Conservation (phyloP, 192 early-diverging fungal genomes). For the Coemansia sp. region DNA sequence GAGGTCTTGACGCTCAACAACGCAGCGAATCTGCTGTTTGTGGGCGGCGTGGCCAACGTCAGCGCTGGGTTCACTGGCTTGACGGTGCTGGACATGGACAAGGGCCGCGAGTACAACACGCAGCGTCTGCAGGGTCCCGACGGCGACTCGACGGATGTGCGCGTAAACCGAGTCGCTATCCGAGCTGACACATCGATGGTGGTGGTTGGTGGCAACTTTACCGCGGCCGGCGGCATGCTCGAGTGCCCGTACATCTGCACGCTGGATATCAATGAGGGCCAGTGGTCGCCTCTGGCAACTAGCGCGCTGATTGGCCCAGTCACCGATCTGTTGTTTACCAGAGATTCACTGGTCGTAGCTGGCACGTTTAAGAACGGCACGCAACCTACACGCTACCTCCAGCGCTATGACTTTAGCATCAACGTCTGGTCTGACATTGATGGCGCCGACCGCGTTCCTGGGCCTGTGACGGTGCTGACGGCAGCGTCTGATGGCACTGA, state of each 20-base stretch:
- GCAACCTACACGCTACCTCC: constrained; percentile 39
- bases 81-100: constrained; percentile 54
- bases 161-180: constrained; percentile 47
- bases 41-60: constrained; percentile 56
- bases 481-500: constrained; percentile 16
- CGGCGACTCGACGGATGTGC: constrained; percentile 16
- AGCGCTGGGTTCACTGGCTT: constrained; percentile 51
- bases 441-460: constrained; percentile 48
- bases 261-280: constrained; percentile 48
- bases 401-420: constrained; percentile 54
- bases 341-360: constrained; percentile 51
- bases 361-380: constrained; percentile 60
- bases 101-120: constrained; percentile 11
- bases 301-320: constrained; percentile 41
- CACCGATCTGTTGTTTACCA: constrained; percentile 44
- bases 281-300: constrained; percentile 51
- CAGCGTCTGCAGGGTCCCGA: constrained; percentile 29
- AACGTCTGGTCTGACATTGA: constrained; percentile 52
- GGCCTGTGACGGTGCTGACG: constrained; percentile 52
- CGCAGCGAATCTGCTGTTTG: constrained; percentile 56
- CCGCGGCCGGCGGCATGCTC: constrained; percentile 37
- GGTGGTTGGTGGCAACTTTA: constrained; percentile 54
- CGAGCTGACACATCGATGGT: constrained; percentile 50
- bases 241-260: constrained; percentile 51
- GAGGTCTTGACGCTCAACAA: constrained; percentile 55